phyloP scores from a whole-genome alignment of 2,329 filamentous ascomycete species.

The Helminthosporium solani region DNA sequence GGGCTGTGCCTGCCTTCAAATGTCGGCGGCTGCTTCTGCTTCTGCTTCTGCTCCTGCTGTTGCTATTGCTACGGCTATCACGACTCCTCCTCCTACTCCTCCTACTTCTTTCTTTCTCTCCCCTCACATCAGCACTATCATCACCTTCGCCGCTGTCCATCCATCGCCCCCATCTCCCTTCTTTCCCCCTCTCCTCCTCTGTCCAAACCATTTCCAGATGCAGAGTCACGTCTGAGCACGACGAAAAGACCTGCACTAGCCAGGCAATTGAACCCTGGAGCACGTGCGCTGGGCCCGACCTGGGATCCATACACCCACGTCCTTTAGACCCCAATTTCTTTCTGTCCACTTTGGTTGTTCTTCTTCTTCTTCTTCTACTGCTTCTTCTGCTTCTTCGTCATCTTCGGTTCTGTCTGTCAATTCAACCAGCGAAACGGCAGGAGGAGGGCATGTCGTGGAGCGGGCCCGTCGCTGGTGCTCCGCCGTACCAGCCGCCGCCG shows the following conservation, averaged over 20 bases:
- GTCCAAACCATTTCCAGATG: background rate
- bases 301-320: slow-evolving; percentile 20
- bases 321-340: slow-evolving; percentile 11
- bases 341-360: background rate
- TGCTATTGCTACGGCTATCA: too few species aligned
- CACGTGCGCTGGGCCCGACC: slow-evolving; percentile 32
- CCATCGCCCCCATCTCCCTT: slow-evolving; percentile 8
- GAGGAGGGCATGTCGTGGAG: slow-evolving; percentile 39
- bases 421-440: background rate
- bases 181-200: background rate
- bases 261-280: slow-evolving; percentile 11
- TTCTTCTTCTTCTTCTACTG: background rate
- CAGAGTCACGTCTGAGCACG: background rate
- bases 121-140: slow-evolving; percentile 25
- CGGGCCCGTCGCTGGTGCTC: slow-evolving; percentile 33
- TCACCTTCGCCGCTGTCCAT: slow-evolving; percentile 9
- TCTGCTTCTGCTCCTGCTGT: too few species aligned
- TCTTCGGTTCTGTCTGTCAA: background rate
- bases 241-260: background rate
- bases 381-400: too few species aligned
- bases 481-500: slow-evolving; percentile 36
- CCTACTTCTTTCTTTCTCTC: slow-evolving; percentile 9
- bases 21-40: too few species aligned
- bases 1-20: slow-evolving; percentile 18
- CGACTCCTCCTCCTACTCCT: too few species aligned